Percentiles rank a stretch among this genome's conserved stretches.
phyloP scores from a whole-genome alignment of 2,329 filamentous ascomycete species.

The Thermoascus crustaceus region DNA sequence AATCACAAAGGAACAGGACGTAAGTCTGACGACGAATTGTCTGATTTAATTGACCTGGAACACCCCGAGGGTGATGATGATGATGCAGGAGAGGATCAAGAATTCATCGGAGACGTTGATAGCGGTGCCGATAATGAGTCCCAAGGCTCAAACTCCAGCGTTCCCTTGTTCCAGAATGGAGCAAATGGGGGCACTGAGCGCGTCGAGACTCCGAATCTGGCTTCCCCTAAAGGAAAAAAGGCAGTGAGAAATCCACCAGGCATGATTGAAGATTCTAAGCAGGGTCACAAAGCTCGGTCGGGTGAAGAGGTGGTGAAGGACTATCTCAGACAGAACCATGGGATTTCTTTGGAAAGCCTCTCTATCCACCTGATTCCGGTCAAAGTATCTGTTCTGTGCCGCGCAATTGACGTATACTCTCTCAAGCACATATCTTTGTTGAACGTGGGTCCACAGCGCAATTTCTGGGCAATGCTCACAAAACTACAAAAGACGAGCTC shows the following conservation, averaged over 20 bases:
- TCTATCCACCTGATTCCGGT: conserved; percentile 53
- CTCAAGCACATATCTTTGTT: conserved; percentile 54
- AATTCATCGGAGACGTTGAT: conserved; percentile 12
- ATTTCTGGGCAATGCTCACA: conserved; percentile 51
- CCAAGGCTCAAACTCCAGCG: not conserved
- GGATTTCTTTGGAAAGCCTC: conserved; percentile 48
- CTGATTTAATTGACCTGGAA: conserved; percentile 18
- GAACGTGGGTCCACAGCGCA: conserved; percentile 54
- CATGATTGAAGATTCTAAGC: not conserved
- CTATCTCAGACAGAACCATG: conserved; percentile 52
- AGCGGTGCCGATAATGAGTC: conserved; percentile 1
- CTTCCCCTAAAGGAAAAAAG: conserved; percentile 8
- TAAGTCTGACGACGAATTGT: conserved; percentile 11
- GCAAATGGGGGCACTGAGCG: not conserved
- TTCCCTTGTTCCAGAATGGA: not conserved
- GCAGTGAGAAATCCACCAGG: not conserved
- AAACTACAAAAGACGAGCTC: conserved; percentile 47
- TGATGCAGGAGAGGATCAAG: conserved; percentile 19
- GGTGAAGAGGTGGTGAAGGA: conserved; percentile 22
- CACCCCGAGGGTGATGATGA: conserved; percentile 26
- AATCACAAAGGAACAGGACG: no score
- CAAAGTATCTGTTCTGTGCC: conserved; percentile 49
- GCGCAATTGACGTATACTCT: conserved; percentile 49
- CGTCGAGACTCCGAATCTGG: not conserved
- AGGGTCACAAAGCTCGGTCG: not conserved